phyloP scores from a whole-genome alignment of 2,329 filamentous ascomycete species.

The Epichloe aotearoae region DNA sequence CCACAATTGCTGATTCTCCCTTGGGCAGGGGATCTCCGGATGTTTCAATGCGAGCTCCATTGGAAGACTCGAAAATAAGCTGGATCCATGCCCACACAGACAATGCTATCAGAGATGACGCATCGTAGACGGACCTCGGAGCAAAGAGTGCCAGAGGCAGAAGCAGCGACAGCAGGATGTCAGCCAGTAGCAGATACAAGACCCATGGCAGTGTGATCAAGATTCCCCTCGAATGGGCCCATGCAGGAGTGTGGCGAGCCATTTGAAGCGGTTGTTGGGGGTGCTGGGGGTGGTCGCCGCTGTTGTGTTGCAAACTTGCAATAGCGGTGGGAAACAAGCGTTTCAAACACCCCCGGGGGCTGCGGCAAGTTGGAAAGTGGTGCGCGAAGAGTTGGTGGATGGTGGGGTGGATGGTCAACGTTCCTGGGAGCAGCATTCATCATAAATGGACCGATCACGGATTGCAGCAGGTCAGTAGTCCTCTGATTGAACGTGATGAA shows the following conservation, averaged over 20 bases:
- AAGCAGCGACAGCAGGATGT: slow-evolving; percentile 35
- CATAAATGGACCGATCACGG: no score
- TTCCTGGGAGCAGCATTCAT: no score
- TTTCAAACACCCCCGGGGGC: no score
- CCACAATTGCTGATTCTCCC: slow-evolving; percentile 46
- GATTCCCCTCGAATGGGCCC: slow-evolving; percentile 28
- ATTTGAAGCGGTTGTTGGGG: slow-evolving; percentile 3
- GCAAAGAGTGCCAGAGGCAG: slow-evolving; percentile 32
- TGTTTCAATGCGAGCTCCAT: slow-evolving; percentile 38
- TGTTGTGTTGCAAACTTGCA: no score
- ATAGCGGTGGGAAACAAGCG: no score
- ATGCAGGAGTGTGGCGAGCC: slow-evolving; percentile 10
- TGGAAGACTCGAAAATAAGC: slow-evolving; percentile 38
- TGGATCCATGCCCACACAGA: slow-evolving; percentile 46
- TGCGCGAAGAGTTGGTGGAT: no score
- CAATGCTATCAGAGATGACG: slow-evolving; percentile 40
- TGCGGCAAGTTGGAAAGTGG: no score
- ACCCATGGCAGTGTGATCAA: slow-evolving; percentile 37
- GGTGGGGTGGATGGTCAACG: no score
- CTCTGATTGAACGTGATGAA: not conserved
- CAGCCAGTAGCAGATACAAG: slow-evolving; percentile 35
- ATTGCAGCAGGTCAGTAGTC: not conserved
- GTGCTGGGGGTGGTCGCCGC: not conserved
- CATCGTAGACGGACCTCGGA: slow-evolving; percentile 37
- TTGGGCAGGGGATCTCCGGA: slow-evolving; percentile 37